phyloP scores from a whole-genome alignment of 2,329 filamentous ascomycete species.

The Neofusicoccum parvum region DNA sequence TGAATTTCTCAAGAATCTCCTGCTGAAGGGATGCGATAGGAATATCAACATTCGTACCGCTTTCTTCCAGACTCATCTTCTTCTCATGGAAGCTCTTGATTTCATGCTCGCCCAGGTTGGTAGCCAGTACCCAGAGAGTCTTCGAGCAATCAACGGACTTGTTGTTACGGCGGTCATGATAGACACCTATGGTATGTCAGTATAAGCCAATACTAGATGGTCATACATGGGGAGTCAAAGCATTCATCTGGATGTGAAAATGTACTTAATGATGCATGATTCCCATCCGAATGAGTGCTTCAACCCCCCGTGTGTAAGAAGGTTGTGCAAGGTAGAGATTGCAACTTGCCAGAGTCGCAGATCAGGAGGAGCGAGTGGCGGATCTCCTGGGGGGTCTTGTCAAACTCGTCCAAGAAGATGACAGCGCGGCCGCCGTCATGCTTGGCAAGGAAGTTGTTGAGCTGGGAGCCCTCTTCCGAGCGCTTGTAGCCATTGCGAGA shows the following conservation, averaged over 20 bases:
- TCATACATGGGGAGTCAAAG: too few relatives aligned
- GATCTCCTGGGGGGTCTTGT: conserved; percentile 48
- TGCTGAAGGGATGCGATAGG: conserved; percentile 28
- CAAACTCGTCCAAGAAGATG: conserved; percentile 57
- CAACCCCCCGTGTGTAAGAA: too few relatives aligned
- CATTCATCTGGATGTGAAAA: too few relatives aligned
- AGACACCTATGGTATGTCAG: conserved; percentile 28
- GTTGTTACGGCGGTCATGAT: conserved; percentile 43
- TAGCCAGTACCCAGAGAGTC: conserved; percentile 54
- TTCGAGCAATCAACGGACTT: conserved; percentile 45
- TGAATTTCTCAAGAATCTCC: conserved; percentile 30
- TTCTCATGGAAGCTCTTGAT: conserved; percentile 46
- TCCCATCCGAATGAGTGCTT: too few relatives aligned
- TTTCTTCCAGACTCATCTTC: conserved; percentile 28
- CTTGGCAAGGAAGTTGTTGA: conserved; percentile 53
- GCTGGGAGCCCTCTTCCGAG: conserved; percentile 40
- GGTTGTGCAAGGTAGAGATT: background rate
- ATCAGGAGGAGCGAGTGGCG: conserved; percentile 48
- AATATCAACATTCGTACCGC: conserved; percentile 24
- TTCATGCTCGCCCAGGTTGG: conserved; percentile 44
- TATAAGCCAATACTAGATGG: background rate
- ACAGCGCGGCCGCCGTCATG: conserved; percentile 42
- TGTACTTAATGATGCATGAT: too few relatives aligned
- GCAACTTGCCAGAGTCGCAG: conserved; percentile 45
- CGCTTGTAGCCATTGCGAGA: conserved; percentile 39